A percentile compares a stretch with the other conserved stretches of the same genome.
These are phyloP conservation scores for Alternaria burnsii DNA, from an alignment of 2,329 filamentous ascomycete species.

Conservation along the genomic window DNA sequence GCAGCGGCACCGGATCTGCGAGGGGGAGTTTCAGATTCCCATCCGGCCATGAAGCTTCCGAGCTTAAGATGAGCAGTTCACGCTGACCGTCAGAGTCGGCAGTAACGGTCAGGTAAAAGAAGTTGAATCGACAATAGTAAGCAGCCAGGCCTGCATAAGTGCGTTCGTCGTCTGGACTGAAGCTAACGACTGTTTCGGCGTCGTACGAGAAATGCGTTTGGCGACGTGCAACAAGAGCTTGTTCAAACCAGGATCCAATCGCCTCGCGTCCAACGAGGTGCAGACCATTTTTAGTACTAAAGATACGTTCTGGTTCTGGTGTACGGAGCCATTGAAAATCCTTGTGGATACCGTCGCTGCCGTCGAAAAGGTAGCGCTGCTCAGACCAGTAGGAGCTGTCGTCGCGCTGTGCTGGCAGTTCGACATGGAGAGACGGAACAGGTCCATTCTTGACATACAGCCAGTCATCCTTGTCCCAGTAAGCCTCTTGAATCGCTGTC, in stretches of 20 bases:
- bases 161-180: conserved; percentile 65
- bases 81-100: conserved; percentile 64
- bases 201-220: conserved; percentile 70
- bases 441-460: conserved; percentile 67
- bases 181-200: conserved; percentile 65
- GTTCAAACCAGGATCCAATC: conserved; percentile 58
- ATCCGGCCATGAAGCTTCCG: conserved; percentile 65
- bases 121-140: conserved; percentile 72
- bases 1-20: conserved; percentile 57
- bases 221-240: conserved; percentile 63
- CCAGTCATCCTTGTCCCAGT: conserved; percentile 69
- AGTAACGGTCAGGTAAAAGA: conserved; percentile 69
- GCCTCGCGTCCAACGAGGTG: conserved; percentile 65
- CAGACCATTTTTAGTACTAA: conserved; percentile 55
- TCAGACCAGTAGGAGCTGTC: conserved; percentile 51
- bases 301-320: conserved; percentile 59
- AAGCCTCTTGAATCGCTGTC: conserved; percentile 63
- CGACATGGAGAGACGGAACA: conserved; percentile 53
- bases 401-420: conserved; percentile 40
- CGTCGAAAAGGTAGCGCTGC: conserved; percentile 59
- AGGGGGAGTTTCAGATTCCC: conserved; percentile 59
- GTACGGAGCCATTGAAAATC: conserved; percentile 67
- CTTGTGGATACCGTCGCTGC: conserved; percentile 56
- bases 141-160: conserved; percentile 69
- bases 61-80: conserved; percentile 66